Conservation (phyloP, 176 grass and related monocot species). For the Carex scoparia region DNA sequence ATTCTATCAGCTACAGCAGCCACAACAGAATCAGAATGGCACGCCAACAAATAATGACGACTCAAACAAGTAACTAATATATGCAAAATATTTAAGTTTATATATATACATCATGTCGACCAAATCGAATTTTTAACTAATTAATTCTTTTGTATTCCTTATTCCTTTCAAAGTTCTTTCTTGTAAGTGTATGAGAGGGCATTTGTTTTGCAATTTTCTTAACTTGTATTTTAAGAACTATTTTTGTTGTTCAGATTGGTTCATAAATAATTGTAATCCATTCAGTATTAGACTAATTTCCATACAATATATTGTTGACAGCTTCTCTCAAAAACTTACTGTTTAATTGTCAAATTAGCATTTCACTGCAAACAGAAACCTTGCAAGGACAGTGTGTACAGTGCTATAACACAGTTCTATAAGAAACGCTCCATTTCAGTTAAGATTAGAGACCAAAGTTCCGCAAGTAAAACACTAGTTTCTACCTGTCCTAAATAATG, state of each 20-base stretch:
- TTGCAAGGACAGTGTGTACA: neutral
- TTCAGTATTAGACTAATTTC: constrained; percentile 15
- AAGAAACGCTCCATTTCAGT: neutral
- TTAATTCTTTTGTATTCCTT: constrained; percentile 35
- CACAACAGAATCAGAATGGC: constrained; percentile 39
- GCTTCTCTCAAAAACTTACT: neutral
- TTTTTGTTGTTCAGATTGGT: constrained; percentile 24
- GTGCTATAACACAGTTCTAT: neutral
- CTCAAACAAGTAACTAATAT: constrained; percentile 25
- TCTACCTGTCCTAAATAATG: neutral
- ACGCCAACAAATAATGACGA: constrained; percentile 34
- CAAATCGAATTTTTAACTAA: constrained; percentile 34
- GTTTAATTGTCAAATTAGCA: neutral
- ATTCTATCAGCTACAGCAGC: constrained; percentile 56
- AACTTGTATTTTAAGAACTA: constrained; percentile 36
- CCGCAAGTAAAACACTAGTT: neutral
- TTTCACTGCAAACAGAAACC: neutral
- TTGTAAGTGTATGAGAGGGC: constrained; percentile 38
- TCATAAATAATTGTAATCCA: constrained; percentile 6
- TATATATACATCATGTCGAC: constrained; percentile 25
- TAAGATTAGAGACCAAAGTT: neutral
- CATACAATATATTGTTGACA: neutral
- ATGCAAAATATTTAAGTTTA: neutral
- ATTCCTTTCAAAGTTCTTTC: constrained; percentile 29
- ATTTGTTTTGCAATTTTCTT: constrained; percentile 34